Conservation (phyloP, 176 grass and related monocot species). For the Pontederia paniculata region DNA sequence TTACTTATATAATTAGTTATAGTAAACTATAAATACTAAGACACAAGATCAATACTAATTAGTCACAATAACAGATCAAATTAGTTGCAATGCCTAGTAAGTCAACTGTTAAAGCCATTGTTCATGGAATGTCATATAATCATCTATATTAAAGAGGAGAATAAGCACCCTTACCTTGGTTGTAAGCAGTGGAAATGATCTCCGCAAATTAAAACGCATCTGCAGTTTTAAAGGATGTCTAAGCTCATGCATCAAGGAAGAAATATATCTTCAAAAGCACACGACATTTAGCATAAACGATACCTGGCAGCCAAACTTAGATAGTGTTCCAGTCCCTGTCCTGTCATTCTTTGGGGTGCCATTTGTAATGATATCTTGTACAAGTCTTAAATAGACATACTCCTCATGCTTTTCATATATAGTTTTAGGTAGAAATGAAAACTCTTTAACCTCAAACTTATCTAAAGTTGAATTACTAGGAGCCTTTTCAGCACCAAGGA, state of each 20-base stretch:
- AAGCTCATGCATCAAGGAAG: background rate
- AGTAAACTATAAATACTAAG: too few species aligned
- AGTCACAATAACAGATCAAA: too few species aligned
- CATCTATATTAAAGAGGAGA: background rate
- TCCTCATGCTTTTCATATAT: constrained; percentile 68
- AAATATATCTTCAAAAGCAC: background rate
- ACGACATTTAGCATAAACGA: background rate
- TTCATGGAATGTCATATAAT: background rate
- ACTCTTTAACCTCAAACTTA: constrained; percentile 56
- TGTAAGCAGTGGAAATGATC: constrained; percentile 63
- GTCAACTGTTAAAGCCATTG: background rate
- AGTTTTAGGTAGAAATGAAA: constrained; percentile 65
- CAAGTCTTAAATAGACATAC: constrained; percentile 67
- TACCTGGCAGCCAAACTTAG: constrained; percentile 93
- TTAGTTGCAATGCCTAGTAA: background rate
- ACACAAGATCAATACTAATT: too few species aligned
- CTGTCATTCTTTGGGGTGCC: constrained; percentile 65
- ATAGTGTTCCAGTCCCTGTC: constrained; percentile 82
- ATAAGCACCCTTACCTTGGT: constrained; percentile 48
- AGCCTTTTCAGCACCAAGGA: constrained; percentile 25
- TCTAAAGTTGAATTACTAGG: constrained; percentile 21
- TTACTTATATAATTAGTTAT: too few species aligned
- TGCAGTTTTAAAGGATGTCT: constrained; percentile 9
- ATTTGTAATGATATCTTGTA: constrained; percentile 58
- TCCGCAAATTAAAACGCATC: constrained; percentile 92